Percentiles rank a stretch among this genome's conserved stretches.
Conservation (phyloP, 768 basidiomycete species). For the Xerocomus brunneocitrinus region DNA sequence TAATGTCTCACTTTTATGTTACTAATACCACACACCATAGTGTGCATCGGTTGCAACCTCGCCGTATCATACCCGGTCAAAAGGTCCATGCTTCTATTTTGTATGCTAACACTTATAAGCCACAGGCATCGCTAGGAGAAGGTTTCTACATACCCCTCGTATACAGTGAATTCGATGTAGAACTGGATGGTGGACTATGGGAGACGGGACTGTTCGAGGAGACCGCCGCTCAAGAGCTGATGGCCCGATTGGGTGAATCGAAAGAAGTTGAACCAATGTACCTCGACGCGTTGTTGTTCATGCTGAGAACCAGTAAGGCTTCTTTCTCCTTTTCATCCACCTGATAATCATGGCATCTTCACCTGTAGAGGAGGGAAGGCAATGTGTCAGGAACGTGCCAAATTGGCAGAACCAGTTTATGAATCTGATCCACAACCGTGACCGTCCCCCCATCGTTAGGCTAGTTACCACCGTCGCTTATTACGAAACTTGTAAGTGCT, state of each 20-base stretch:
- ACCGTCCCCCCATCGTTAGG: constrained; percentile 8
- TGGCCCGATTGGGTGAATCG: constrained; percentile 5
- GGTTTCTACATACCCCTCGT: constrained; percentile 20
- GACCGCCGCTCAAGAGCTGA: constrained; percentile 9
- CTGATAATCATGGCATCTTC: background rate
- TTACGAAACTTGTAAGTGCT: constrained; percentile 15
- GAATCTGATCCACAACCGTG: constrained; percentile 2
- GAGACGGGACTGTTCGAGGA: constrained; percentile 19
- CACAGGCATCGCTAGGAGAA: constrained; percentile 14
- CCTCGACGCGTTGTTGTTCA: constrained; percentile 16
- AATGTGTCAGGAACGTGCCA: background rate
- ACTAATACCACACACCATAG: constrained; percentile 4
- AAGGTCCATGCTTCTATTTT: constrained; percentile 24
- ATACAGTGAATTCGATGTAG: background rate
- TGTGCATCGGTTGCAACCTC: constrained; percentile 14
- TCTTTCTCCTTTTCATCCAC: background rate
- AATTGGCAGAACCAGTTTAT: constrained; percentile 9
- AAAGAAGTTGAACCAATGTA: constrained; percentile 12
- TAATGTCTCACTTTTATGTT: background rate
- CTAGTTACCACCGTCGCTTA: constrained; percentile 21
- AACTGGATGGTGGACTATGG: constrained; percentile 12
- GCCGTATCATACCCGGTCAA: constrained; percentile 25
- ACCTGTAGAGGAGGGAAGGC: too few relatives aligned
- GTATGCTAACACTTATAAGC: constrained; percentile 17
- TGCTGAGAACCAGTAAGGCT: constrained; percentile 17